phyloP scores from a whole-genome alignment of 1,284 basidiomycete species.

The Ceratobasidium sp. region DNA sequence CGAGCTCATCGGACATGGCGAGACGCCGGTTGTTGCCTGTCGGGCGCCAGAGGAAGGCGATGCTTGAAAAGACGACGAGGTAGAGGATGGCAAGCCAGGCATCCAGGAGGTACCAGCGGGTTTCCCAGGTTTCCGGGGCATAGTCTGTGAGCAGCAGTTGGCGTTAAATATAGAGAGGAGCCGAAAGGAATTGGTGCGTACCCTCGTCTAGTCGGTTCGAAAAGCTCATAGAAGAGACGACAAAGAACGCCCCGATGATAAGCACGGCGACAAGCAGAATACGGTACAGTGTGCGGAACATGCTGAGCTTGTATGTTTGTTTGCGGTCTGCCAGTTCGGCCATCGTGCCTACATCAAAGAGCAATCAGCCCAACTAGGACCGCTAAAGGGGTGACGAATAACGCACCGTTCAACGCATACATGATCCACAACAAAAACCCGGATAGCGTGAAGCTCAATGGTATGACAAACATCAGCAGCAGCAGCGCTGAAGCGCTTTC shows the following conservation, averaged over 20 bases:
- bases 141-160: conserved; percentile 70
- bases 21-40: conserved; percentile 91
- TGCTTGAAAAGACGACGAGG: conserved; percentile 79
- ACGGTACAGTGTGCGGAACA: conserved; percentile 87
- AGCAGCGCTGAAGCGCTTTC: conserved; percentile 86
- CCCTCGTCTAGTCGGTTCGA: conserved; percentile 90
- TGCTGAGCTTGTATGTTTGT: conserved; percentile 85
- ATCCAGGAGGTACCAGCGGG: conserved; percentile 95
- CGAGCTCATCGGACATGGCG: conserved; percentile 85
- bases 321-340: conserved; percentile 83
- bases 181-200: conserved; percentile 52
- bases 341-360: conserved; percentile 73
- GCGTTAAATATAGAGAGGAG: neutral
- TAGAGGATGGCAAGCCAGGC: conserved; percentile 94
- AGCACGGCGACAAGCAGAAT: conserved; percentile 88
- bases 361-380: conserved; percentile 10
- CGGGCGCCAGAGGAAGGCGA: conserved; percentile 94
- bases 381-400: conserved; percentile 37
- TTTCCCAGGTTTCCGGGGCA: conserved; percentile 91
- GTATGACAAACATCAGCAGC: conserved; percentile 88
- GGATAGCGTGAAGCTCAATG: conserved; percentile 92
- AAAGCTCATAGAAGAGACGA: conserved; percentile 91
- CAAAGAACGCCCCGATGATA: conserved; percentile 89
- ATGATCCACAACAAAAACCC: conserved; percentile 96
- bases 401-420: conserved; percentile 83